Conservation (phyloP, 1,139 yeast species). For the Candida pseudoviswanathii region DNA sequence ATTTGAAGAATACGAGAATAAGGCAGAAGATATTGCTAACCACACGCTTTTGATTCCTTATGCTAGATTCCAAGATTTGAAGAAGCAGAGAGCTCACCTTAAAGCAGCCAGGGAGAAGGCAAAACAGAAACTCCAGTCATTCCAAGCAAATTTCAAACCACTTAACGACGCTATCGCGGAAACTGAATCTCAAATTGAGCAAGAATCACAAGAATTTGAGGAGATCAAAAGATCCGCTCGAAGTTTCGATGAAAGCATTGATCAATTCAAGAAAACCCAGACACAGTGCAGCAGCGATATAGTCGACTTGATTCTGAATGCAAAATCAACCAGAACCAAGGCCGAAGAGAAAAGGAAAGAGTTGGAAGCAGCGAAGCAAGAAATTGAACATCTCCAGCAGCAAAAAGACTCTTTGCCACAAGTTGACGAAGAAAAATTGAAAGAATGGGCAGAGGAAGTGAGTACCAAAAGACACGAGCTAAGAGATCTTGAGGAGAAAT, state of each 20-base stretch:
- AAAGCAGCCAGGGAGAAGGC: constrained; percentile 47
- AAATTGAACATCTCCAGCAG: constrained; percentile 19
- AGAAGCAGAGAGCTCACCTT: constrained; percentile 39
- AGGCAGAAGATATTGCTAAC: constrained; percentile 45
- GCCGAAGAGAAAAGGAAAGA: constrained; percentile 27
- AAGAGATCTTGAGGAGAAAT: constrained; percentile 17
- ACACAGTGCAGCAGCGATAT: constrained; percentile 10
- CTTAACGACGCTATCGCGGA: constrained; percentile 9
- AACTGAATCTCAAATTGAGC: constrained; percentile 4
- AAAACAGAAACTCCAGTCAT: constrained; percentile 31
- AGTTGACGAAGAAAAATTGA: constrained; percentile 22
- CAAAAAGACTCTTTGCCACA: constrained; percentile 14
- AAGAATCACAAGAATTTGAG: constrained; percentile 9
- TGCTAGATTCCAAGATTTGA: constrained; percentile 59
- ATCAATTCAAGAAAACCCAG: constrained; percentile 3
- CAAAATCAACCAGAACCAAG: constrained; percentile 21
- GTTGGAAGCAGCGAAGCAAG: constrained; percentile 21
- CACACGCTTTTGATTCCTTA: constrained; percentile 62
- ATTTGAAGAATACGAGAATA: constrained; percentile 41
- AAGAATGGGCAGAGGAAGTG: constrained; percentile 16
- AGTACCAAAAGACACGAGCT: constrained; percentile 18
- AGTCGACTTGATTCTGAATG: constrained; percentile 17
- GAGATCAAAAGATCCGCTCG: constrained; percentile 5
- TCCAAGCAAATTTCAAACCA: constrained; percentile 36
- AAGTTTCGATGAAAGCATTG: constrained; percentile 12